Evolutionary conservation across 306 rosid species (phyloP), one percentile per base, ranked within the genome.

Genomic region (Delonix regia): DNA sequence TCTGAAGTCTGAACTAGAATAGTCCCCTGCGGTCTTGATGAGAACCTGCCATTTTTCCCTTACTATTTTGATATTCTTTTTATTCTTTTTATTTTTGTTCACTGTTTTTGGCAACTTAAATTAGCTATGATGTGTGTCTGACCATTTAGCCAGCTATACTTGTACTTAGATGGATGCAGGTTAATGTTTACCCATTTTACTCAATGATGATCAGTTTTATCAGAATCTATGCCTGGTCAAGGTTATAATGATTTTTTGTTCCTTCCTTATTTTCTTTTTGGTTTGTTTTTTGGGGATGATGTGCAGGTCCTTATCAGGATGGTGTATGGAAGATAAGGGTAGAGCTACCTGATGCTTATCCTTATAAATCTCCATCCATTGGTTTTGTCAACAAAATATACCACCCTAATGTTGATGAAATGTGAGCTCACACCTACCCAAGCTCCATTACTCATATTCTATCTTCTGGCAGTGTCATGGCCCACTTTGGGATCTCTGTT

Each of bases 371-470:
- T 76, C 98, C 98, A 0, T 94, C 97, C 21, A 80, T 94, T 80
- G 97, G 97, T 70, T 94, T 94, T 84, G 41, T 87, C 68, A 94
- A 92, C 90, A 94, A 86, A 85, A 89, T 94, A 56, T 94, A 82
- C 81, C 98, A 94, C 86, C 98, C 98, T 80, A 94, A 94, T 89
- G 92, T 94, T 45, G 98, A 94, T 87, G 97, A 92, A 82, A 74
- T 83, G 98, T 94, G 91, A 92, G 97, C 87, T 77, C 33, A 3
- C 16, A 22, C 14, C 63, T 69, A 55, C 57, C 65, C 36, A 72
- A 62, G 25, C 53, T 57, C 56, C 67, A 49, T 22, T 74, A 60
- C 62, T 69, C 71, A 25, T 73, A 62, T 69, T 73, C 47, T 76
- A 39, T 66, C 7, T 28, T 79, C 33, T 42, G 81, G 69, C 34